Evolutionary conservation across 176 grass and related monocot genomes (phyloP), one percentile per base, ranked within the genome.

Genomic region (Panicum miliaceum): DNA sequence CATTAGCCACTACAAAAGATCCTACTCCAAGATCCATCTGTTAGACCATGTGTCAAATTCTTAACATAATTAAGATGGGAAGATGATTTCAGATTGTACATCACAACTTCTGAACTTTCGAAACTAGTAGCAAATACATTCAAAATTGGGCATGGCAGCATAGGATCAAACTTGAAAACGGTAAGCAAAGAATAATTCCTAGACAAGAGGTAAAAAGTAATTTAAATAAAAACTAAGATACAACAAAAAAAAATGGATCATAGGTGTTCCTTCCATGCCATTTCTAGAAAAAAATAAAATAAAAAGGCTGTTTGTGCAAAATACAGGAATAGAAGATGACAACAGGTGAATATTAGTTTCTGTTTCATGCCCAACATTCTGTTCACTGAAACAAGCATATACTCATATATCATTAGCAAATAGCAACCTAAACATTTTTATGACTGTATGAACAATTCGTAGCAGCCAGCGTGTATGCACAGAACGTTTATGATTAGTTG

Each of bases 1-100:
- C 88, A 71, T 98, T 94, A 84, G 88, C 89, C 74, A 98, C 87
- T 77, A 98, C 95, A 88, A 97, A 97, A 68, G 90, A 98, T 63
- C 95, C 95, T 80, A 94, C 95, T 84, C 92, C 95, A 35, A 98
- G 86, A 94, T 98, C 92, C 95, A 98, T 98, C 95, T 94, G 91
- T 90, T 82, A 72, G 48, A 91, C 68, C 56, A 89, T 42, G 83
- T 73, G 78, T 58, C 53, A 90, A 23, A 64, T 46, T 80, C 6
- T 86, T 81, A 81, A 64, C 51, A 81, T 68, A 43, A 89, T 79
- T 73, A 64, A 45, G 78, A 46, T 37, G 11, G 45, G 22, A 73
- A 66, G 14, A 68, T 71, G 76, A 67, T 43, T 71, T 46, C 12
- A 77, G 14, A 46, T 27, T 80, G 38, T 69, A 59, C 18, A 69